Evolutionary conservation across 2,329 filamentous ascomycete species (phyloP), one percentile per base, ranked within the genome.

Genomic region (Calonectria pauciramosa): DNA sequence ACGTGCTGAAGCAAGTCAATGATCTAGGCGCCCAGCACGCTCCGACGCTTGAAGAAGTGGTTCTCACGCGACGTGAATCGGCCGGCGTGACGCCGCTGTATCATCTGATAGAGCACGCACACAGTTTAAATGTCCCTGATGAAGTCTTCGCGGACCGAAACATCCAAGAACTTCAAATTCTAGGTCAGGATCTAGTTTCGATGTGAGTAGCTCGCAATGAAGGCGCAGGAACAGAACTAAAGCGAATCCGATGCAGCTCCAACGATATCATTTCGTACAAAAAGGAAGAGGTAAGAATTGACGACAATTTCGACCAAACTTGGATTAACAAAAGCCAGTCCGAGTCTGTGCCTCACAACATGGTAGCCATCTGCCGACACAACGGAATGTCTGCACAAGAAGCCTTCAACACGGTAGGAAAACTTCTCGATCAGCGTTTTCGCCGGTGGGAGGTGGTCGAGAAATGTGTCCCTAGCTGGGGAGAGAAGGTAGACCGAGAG

Each of bases 261-360:
- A 66, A 66, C 28, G 63, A 66, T 13, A 66, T 51, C 2, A n/a
- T 66, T 11, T 66, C 63, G 2, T 66, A 66, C 18, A n/a, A n/a
- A 44, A 66, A 66, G 20, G 63, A 66, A 32, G 63, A 66, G 63
- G 63, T 51, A 34, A 5, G 20, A 23, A 30, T 26, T 28, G 11
- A 20, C 7, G 3, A 26, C 13, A 11, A 23, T 41, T 11, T n/a
- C 16, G 23, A 26, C 7, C 26, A 7, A 18, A 8, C 20, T 41
- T 41, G 9, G 1, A 32, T 28, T 51, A 23, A 66, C 18, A 32
- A 3, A 18, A 8, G 9, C 5, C 14, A 66, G 63, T 18, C 38
- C 23, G 63, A 66, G 11, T 4, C 8, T 26, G 63, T 66, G 9
- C 44, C 63, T 16, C 63, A 66, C 26, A 66, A 66, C 28, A 51